Percentiles rank a stretch among this genome's conserved stretches.
Evolutionary conservation across 208 protist species (phyloP).

Genomic region (Trypanosoma grayi): DNA sequence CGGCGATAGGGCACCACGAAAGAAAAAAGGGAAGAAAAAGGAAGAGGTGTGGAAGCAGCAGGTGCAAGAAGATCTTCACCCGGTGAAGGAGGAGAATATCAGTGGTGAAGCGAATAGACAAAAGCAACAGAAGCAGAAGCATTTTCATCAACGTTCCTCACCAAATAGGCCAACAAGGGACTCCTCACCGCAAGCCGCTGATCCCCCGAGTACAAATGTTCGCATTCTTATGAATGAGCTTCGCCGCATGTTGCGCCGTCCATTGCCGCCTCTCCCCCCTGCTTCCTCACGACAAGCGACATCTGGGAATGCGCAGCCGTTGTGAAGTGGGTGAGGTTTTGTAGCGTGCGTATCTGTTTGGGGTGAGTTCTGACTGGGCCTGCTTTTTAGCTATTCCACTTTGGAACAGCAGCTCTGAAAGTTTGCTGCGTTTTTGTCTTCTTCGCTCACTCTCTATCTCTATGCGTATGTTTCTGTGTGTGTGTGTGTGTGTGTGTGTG

Average conservation of each 20-base stretch:
- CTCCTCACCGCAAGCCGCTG: slow-evolving; percentile 30
- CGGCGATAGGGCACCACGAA: neutral
- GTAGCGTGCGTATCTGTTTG: neutral
- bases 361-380: no score
- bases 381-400: no score
- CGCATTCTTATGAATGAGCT: slow-evolving; percentile 80
- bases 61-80: neutral
- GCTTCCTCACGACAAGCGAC: neutral
- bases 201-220: slow-evolving; percentile 59
- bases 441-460: neutral
- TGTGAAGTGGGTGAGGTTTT: neutral
- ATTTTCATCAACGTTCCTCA: neutral
- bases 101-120: neutral
- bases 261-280: slow-evolving; percentile 64
- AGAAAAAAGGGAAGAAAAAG: neutral
- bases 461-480: neutral
- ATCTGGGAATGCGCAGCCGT: neutral
- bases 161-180: neutral
- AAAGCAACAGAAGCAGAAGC: neutral
- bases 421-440: neutral
- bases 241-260: slow-evolving; percentile 67
- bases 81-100: no score
- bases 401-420: neutral
- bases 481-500: neutral
- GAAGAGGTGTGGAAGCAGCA: neutral